These are phyloP conservation scores for Mallotus repandus DNA, from an alignment of 441 rosid species.

Conservation along the genomic window DNA sequence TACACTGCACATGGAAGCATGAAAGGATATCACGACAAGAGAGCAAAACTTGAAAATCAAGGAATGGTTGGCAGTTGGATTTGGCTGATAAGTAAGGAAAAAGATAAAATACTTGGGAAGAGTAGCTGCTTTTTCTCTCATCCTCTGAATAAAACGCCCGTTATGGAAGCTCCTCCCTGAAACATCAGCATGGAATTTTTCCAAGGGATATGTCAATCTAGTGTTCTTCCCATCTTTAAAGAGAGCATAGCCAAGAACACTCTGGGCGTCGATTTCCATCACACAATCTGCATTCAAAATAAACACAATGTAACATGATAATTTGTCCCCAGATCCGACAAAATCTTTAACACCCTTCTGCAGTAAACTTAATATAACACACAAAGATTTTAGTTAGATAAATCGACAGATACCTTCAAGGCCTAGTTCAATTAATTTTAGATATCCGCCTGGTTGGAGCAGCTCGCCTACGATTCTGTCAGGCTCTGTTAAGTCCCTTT, in stretches of 20 bases:
- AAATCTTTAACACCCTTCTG: background rate
- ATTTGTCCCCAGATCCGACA: background rate
- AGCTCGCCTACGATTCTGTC: slow-evolving; percentile 84
- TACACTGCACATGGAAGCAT: slow-evolving; percentile 43
- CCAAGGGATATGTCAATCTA: slow-evolving; percentile 57
- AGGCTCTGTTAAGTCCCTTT: slow-evolving; percentile 77
- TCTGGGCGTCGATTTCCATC: slow-evolving; percentile 69
- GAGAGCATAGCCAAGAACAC: slow-evolving; percentile 65
- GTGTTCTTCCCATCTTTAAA: slow-evolving; percentile 62
- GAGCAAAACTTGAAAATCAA: slow-evolving; percentile 2
- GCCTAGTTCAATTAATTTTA: slow-evolving; percentile 73
- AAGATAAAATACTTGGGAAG: slow-evolving; percentile 48
- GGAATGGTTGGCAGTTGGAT: background rate
- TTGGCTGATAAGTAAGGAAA: background rate
- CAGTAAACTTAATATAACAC: too few species aligned
- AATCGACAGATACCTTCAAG: slow-evolving; percentile 54
- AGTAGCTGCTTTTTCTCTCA: slow-evolving; percentile 70
- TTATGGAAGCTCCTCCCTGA: slow-evolving; percentile 79
- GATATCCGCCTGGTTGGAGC: slow-evolving; percentile 89
- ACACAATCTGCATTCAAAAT: slow-evolving; percentile 54
- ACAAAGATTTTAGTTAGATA: background rate
- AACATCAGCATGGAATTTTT: slow-evolving; percentile 57
- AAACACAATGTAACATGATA: background rate
- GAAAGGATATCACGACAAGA: background rate
- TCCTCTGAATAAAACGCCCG: slow-evolving; percentile 73